Base-by-base conservation (phyloP, 2,329 filamentous ascomycete genomes). In the Aureobasidium sp. region DNA sequence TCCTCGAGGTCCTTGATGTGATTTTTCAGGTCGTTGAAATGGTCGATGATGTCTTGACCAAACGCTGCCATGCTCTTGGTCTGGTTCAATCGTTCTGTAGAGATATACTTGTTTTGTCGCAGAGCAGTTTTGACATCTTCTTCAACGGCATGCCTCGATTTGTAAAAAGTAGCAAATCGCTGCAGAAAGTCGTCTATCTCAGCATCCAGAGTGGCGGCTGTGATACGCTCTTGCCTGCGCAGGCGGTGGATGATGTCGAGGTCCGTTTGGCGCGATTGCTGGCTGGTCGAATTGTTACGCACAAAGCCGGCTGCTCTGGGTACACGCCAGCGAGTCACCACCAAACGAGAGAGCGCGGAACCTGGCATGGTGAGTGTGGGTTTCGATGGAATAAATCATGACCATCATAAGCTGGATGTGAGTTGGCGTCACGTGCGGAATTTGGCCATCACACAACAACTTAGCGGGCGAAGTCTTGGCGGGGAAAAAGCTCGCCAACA, bases 61-160 rank as follows among this genome's bases (percentile, higher is more conserved):
- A 51, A 9, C 3, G 4, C 13, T 13, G 25, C 19, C 9, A 45
- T 11, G 10, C 15, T 46, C 6, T 40, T 37, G 27, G 35, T 27
- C 3, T 47, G 40, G 10, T 3, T 25, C 33, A 31, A 11, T 21
- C 51, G 23, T 38, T 61, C 60, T 10, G 60, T 51, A 31, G 42
- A 57, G 10, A 61, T 46, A 11, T 51, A 61, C 21, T 53, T 45
- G 25, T 58, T 50, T 27, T 50, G 40, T 29, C n/a, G 53, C 31
- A 51, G 11, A 46, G 27, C 29, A 23, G 23, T 31, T 3, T 13
- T 4, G 15, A 29, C 19, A 2, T 11, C 9, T n/a, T 37, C 11
- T 13, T 33, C 43, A 8, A 38, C 35, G n/a, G 42, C 33, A 31
- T 46, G 11, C 31, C 38, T 38, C 9, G 38, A n/a, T 10, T 43